These are phyloP conservation scores for Candida nitratophila DNA, from an alignment of 805 yeast species.

Conservation along the genomic window DNA sequence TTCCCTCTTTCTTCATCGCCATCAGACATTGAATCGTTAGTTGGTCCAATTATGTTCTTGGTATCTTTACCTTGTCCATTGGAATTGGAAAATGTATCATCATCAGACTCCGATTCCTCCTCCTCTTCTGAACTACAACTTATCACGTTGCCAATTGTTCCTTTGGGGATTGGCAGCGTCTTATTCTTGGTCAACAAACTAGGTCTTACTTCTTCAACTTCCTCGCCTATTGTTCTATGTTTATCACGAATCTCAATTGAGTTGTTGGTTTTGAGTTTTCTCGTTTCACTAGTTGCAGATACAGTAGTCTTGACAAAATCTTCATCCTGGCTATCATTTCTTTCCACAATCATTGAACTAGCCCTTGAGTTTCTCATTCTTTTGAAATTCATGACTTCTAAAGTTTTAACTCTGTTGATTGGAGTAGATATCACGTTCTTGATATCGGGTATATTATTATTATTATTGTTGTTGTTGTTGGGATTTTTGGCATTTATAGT, in stretches of 20 bases:
- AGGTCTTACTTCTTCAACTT: no score
- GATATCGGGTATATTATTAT: neutral
- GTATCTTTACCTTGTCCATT: conserved; percentile 4
- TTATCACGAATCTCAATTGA: no score
- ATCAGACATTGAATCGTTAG: no score
- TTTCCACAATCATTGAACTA: neutral
- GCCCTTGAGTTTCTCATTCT: neutral
- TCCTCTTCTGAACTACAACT: conserved; percentile 2
- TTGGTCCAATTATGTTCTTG: neutral
- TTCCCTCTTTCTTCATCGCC: neutral
- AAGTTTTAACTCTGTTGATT: neutral
- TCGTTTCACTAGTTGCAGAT: neutral
- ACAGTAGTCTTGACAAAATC: neutral
- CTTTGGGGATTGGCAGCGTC: neutral
- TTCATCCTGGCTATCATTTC: neutral
- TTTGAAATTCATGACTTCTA: neutral
- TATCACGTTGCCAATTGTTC: neutral
- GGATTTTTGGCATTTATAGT: neutral
- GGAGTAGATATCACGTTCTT: neutral
- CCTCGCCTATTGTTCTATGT: no score
- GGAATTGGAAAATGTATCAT: neutral
- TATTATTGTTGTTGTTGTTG: neutral
- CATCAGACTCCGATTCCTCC: neutral
- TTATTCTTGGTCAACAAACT: neutral
- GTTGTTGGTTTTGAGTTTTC: no score